Conservation (phyloP, 108 stramenopile genomes). For the Schizochytrium sp. region DNA sequence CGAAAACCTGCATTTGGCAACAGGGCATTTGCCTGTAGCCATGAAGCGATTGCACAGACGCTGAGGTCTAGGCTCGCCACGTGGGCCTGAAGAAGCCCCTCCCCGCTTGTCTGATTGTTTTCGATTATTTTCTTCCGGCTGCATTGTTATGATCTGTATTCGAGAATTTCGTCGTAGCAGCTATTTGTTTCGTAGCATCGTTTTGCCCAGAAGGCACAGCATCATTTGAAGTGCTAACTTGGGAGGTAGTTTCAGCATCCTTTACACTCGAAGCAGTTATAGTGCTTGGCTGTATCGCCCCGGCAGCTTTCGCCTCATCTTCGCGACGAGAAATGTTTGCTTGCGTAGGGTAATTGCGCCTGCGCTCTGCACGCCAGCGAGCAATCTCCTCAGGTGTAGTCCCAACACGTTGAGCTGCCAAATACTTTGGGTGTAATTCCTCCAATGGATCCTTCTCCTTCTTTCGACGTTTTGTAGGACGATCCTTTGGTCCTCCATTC, state of each 20-base stretch:
- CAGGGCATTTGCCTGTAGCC: not conserved
- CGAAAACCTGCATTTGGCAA: not conserved
- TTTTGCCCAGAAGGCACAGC: too few relatives aligned
- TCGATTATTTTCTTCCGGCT: not conserved
- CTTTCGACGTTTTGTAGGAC: not conserved
- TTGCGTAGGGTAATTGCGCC: constrained; percentile 22
- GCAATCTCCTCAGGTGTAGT: constrained; percentile 47
- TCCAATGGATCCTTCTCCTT: not conserved
- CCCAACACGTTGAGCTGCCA: not conserved
- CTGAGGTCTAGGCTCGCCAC: not conserved
- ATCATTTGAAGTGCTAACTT: too few relatives aligned
- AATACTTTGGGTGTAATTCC: constrained; percentile 4
- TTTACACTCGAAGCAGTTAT: too few relatives aligned
- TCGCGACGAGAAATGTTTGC: not conserved
- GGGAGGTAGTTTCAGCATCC: too few relatives aligned
- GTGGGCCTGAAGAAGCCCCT: too few relatives aligned
- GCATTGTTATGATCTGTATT: not conserved
- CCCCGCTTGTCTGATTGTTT: too few relatives aligned
- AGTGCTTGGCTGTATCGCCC: not conserved
- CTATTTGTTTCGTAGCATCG: not conserved
- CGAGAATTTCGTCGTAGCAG: not conserved
- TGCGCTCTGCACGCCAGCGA: not conserved
- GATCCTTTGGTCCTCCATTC: not conserved
- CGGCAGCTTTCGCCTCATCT: not conserved
- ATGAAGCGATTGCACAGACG: not conserved